These are phyloP conservation scores for Picea glauca DNA, from an alignment of 75 land plant species.

Conservation along the genomic window DNA sequence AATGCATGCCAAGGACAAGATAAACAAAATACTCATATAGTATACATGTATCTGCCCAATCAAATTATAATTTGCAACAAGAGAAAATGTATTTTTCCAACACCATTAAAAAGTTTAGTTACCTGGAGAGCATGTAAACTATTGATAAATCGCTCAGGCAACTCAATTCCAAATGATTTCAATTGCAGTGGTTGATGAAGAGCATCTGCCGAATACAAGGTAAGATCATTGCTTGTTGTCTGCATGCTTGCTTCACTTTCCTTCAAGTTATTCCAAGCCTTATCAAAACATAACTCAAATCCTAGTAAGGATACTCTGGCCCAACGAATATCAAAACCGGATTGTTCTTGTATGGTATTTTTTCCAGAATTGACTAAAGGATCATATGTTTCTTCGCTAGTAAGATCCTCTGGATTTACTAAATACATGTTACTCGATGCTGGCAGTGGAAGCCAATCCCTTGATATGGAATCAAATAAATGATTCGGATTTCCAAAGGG, in stretches of 20 bases:
- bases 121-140: slow-evolving; percentile 84
- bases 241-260: slow-evolving; percentile 1
- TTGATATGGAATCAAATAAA: not conserved
- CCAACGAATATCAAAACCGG: slow-evolving; percentile 61
- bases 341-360: slow-evolving; percentile 11
- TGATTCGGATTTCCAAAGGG: not conserved
- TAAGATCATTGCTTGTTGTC: slow-evolving; percentile 3
- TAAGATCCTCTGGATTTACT: slow-evolving; percentile 30
- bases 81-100: not conserved
- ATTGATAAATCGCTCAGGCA: slow-evolving; percentile 43
- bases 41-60: not conserved
- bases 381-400: slow-evolving; percentile 1
- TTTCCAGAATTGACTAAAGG: not conserved
- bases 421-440: slow-evolving; percentile 72
- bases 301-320: slow-evolving; percentile 57
- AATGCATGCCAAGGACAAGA: not conserved
- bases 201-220: slow-evolving; percentile 12
- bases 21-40: too few relatives aligned
- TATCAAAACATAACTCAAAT: slow-evolving; percentile 27
- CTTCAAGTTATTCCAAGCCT: not conserved
- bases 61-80: not conserved
- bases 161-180: slow-evolving; percentile 23
- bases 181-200: slow-evolving; percentile 34
- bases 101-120: not conserved
- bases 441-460: slow-evolving; percentile 41